Base-by-base conservation (phyloP, 148 eudicot species). In the Chenopodium berlandieri region DNA sequence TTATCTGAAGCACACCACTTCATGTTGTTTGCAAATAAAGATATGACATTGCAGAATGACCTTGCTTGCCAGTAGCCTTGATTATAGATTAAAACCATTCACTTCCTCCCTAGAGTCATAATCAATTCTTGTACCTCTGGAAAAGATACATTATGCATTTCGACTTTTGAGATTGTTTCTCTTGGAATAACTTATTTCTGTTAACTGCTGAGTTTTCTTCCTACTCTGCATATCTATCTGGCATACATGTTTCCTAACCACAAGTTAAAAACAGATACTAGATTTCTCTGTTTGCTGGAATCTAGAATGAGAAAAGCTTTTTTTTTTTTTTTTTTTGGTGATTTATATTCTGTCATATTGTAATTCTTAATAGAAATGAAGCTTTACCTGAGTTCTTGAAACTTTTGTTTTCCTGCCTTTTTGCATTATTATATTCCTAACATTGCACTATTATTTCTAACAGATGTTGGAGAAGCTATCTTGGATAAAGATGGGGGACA, bases 401-500 rank as follows among this genome's bases (percentile, higher is more conserved):
- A 30, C 16, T 67, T 44, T 48, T 73, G 60, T 23, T 52, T 27
- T 74, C 9, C 27, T 50, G 20, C n/a, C 10, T 13, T 50, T 50
- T 52, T 50, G 30, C 54, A n/a, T 72, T 72, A 19, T 73, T 73
- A 23, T 72, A 47, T 52, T 25, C n/a, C 40, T 27, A 30, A 72
- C 11, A 22, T 46, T 72, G 56, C 37, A 2, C 31, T 74, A 14
- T 72, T n/a, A 46, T 27, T 27, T 74, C 9, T 3, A 44, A 72
- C 89, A 90, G 97, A 85, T 85, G 82, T 86, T 78, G 80, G 85
- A 80, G 87, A 83, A 30, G 80, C 91, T 16, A 83, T 89, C 44
- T 85, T 85, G 83, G 68, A 34, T 30, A 86, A 75, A 67, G 79
- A 86, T 75, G 83, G 77, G 69, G 63, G 80, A 58, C 62, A 83